These are phyloP conservation scores for Dillenia turbinata DNA, from an alignment of 164 flowering plant species.

Conservation along the genomic window DNA sequence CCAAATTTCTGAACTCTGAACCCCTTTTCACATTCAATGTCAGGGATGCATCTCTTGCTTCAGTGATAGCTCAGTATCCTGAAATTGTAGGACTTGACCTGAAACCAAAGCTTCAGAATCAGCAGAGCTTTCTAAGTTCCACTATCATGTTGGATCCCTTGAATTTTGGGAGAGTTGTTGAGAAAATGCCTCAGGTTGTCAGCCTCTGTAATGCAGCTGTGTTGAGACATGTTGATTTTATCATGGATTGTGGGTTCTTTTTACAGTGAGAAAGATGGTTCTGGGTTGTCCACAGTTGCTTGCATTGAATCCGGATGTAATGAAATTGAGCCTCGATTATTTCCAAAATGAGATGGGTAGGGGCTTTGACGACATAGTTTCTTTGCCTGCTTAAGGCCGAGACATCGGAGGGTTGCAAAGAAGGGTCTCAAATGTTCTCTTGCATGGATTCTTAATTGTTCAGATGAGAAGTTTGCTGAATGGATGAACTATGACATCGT, in stretches of 20 bases:
- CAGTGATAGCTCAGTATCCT: slow-evolving; percentile 80
- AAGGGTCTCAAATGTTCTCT: slow-evolving; percentile 77
- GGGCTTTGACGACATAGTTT: slow-evolving; percentile 68
- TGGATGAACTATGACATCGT: slow-evolving; percentile 74
- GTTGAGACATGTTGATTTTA: slow-evolving; percentile 51
- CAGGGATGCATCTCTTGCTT: slow-evolving; percentile 46
- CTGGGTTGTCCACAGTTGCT: slow-evolving; percentile 65
- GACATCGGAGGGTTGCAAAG: slow-evolving; percentile 52
- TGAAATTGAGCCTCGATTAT: slow-evolving; percentile 54
- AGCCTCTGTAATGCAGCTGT: slow-evolving; percentile 38
- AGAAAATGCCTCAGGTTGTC: slow-evolving; percentile 90
- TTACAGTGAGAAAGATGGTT: slow-evolving; percentile 45
- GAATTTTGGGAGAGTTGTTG: slow-evolving; percentile 65
- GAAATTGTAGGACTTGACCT: slow-evolving; percentile 82
- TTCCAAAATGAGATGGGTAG: slow-evolving; percentile 54
- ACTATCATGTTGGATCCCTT: slow-evolving; percentile 36
- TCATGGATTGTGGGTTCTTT: slow-evolving; percentile 54
- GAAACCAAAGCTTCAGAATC: slow-evolving; percentile 53
- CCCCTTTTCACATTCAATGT: slow-evolving; percentile 56
- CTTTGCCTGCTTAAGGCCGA: slow-evolving; percentile 73
- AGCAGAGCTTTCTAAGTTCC: slow-evolving; percentile 44
- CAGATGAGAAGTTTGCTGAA: slow-evolving; percentile 74
- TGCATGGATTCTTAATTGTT: slow-evolving; percentile 85
- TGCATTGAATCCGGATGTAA: slow-evolving; percentile 54
- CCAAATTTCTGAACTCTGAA: slow-evolving; percentile 53